A percentile compares a stretch with the other conserved stretches of the same genome.
Conservation (phyloP, 495 filamentous ascomycete species). For the Penicillium simplicissimum region DNA sequence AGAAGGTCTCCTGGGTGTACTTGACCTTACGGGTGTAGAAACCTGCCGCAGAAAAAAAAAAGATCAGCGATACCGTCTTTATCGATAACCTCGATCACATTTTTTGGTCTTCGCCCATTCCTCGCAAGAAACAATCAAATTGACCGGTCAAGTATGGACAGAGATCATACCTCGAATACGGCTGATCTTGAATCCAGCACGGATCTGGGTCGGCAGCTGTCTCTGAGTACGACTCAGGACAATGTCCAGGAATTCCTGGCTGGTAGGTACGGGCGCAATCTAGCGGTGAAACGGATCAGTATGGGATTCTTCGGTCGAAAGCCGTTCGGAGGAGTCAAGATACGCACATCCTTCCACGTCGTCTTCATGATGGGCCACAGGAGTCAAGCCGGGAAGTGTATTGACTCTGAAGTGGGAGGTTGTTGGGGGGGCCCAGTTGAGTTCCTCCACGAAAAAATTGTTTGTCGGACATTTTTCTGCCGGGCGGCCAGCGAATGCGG, state of each 20-base stretch:
- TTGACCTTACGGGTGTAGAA: constrained; percentile 99
- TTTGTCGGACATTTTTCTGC: constrained; percentile 37
- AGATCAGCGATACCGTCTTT: constrained; percentile 30
- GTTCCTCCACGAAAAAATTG: constrained; percentile 34
- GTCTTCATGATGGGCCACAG: constrained; percentile 63
- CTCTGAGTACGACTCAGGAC: constrained; percentile 93
- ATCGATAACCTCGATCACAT: constrained; percentile 29
- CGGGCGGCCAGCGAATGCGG: constrained; percentile 40
- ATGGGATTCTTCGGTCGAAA: constrained; percentile 1
- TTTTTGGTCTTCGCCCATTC: constrained; percentile 13
- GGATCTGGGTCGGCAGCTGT: constrained; percentile 92
- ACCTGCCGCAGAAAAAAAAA: constrained; percentile 45
- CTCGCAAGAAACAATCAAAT: constrained; percentile 5
- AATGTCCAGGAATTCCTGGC: constrained; percentile 95
- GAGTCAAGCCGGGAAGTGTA: constrained; percentile 24
- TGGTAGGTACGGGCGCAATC: constrained; percentile 89
- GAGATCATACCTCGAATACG: constrained; percentile 71
- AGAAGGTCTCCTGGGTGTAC: constrained; percentile 96
- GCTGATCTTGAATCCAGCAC: constrained; percentile 93
- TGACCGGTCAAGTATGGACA: neutral
- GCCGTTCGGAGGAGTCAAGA: neutral
- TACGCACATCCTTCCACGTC: constrained; percentile 65
- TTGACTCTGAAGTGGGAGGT: constrained; percentile 31
- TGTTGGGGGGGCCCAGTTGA: constrained; percentile 26
- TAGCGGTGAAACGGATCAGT: constrained; percentile 41